Percentiles rank a stretch among this genome's conserved stretches.
These are phyloP conservation scores for Sordariomycetes sp. DNA, from an alignment of 2,329 filamentous ascomycete species.

Conservation along the genomic window DNA sequence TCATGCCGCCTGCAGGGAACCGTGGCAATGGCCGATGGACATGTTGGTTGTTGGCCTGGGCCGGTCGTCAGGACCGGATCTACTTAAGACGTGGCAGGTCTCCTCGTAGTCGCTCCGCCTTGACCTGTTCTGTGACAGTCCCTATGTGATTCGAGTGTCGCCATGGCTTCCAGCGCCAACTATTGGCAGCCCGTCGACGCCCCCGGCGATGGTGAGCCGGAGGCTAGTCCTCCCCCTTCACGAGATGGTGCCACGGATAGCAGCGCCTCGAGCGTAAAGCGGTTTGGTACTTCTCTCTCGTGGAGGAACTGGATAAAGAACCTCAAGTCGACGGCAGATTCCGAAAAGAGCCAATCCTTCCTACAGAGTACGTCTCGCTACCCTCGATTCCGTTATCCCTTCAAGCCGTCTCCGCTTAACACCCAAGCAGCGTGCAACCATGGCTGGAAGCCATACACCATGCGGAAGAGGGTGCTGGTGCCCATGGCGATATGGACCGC, in stretches of 20 bases:
- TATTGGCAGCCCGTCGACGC: not conserved
- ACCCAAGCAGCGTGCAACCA: slow-evolving; percentile 1
- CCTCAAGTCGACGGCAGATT: not conserved
- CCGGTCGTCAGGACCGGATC: not conserved
- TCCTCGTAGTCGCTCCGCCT: not conserved
- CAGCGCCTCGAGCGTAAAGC: not conserved
- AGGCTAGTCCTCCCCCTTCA: not conserved
- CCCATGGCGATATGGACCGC: slow-evolving; percentile 21
- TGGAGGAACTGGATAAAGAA: not conserved
- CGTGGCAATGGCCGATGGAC: not conserved
- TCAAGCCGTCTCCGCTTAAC: not conserved
- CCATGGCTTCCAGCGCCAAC: not conserved
- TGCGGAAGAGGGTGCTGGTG: slow-evolving; percentile 17
- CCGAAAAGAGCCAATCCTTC: not conserved
- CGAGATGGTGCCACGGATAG: not conserved
- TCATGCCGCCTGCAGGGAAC: not conserved
- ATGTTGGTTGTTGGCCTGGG: not conserved
- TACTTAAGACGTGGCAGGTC: not conserved
- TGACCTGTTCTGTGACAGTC: not conserved
- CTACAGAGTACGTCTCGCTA: not conserved
- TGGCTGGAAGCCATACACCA: slow-evolving; percentile 7
- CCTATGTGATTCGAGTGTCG: not conserved
- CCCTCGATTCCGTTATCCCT: not conserved
- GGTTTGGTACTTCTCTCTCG: not conserved
- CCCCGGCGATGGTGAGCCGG: not conserved